Evolutionary conservation across 305 asterid species (phyloP).

Genomic region (Fraxinus platypoda): DNA sequence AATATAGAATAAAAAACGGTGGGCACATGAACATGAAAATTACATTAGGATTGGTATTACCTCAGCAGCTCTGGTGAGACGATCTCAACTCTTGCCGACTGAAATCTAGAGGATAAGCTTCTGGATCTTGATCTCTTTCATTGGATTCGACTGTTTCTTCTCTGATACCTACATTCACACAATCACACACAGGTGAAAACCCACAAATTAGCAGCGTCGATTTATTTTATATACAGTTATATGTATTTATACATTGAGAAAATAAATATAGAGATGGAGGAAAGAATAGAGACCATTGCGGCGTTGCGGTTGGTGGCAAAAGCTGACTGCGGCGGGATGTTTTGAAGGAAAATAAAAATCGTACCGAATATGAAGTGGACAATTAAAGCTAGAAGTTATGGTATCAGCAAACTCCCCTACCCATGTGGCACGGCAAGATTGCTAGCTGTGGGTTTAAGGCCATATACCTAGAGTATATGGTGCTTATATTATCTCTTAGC

Average conservation of each 20-base stretch:
- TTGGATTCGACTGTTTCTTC: too few species aligned
- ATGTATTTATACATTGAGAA: background rate
- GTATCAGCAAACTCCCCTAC: too few species aligned
- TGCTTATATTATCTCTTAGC: too few species aligned
- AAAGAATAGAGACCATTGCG: background rate
- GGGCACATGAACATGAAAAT: background rate
- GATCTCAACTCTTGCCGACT: slow-evolving; percentile 34
- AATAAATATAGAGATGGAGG: background rate
- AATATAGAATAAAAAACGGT: background rate
- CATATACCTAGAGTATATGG: too few species aligned
- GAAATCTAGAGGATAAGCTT: too few species aligned
- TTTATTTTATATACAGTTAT: too few species aligned
- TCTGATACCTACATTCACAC: background rate
- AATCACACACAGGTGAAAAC: background rate
- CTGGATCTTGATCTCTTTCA: too few species aligned
- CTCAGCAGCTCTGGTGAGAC: slow-evolving; percentile 43
- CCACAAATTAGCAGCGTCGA: background rate
- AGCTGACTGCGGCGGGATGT: background rate
- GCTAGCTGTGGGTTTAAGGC: too few species aligned
- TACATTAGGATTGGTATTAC: slow-evolving; percentile 1
- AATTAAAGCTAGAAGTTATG: too few species aligned
- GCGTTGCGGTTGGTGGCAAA: background rate
- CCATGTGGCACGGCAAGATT: too few species aligned
- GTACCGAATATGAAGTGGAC: too few species aligned
- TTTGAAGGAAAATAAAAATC: background rate